A percentile compares a stretch with the other conserved stretches of the same genome.
Evolutionary conservation across 2,329 filamentous ascomycete species (phyloP).

Genomic region (Penicillium freii): DNA sequence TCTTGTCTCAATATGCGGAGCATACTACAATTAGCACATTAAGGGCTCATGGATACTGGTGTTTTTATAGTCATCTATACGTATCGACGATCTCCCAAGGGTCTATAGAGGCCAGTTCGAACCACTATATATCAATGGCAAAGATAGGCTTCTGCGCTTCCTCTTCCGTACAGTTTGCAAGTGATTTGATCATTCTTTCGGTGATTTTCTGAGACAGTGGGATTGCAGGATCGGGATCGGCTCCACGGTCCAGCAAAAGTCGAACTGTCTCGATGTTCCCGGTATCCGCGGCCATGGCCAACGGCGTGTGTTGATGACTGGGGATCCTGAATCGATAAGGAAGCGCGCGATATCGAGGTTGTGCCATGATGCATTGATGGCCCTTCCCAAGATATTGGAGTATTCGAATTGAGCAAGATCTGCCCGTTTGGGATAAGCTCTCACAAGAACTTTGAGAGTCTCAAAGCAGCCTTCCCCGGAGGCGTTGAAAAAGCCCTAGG

Average conservation of each 20-base stretch:
- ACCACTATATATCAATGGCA: slow-evolving; percentile 12
- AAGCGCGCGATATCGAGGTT: too few species aligned
- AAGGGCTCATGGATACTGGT: not conserved
- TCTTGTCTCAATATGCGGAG: not conserved
- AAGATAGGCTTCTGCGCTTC: slow-evolving; percentile 47
- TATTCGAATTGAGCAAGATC: not conserved
- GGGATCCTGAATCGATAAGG: too few species aligned
- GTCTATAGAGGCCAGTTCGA: too few species aligned
- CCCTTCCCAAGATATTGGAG: too few species aligned
- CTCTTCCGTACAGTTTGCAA: slow-evolving; percentile 30
- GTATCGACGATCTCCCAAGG: slow-evolving; percentile 21
- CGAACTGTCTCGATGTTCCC: too few species aligned
- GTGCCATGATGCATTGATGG: too few species aligned
- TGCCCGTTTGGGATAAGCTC: not conserved
- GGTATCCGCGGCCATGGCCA: too few species aligned
- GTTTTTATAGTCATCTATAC: not conserved
- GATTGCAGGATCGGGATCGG: too few species aligned
- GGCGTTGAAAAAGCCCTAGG: not conserved
- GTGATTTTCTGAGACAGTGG: slow-evolving; percentile 2
- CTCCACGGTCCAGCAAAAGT: too few species aligned
- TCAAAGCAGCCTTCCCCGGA: not conserved
- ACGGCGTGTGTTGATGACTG: too few species aligned
- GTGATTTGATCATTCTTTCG: slow-evolving; percentile 24
- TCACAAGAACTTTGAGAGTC: not conserved
- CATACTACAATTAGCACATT: not conserved